Evolutionary conservation across 2,329 filamentous ascomycete species (phyloP), one percentile per base, ranked within the genome.

Genomic region (Hypoxylon sp.): DNA sequence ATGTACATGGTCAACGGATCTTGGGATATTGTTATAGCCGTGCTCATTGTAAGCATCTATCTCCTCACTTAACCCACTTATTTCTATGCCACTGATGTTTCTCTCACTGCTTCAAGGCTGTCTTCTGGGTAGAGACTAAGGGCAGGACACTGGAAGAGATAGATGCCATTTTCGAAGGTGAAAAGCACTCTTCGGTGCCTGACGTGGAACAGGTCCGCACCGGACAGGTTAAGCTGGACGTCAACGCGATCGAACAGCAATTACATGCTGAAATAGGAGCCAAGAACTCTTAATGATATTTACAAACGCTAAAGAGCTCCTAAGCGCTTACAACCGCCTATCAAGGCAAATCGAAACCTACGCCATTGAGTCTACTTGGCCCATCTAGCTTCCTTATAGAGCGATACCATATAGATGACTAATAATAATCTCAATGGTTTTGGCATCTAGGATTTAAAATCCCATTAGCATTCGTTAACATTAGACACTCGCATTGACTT

Each of bases 1-100:
- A 81, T 80, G 75, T 85, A 82, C 64, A 82, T 85, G 71, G 77
- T 85, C 57, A 85, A 85, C 61, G 82, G 75, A 3, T 77, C 76
- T 0, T 82, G 79, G 77, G 80, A 84, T 63, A 76, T 84, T 13
- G 56, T 83, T 1, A 76, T 82, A 25, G 64, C 77, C 23, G 65
- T 76, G 4, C 75, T 82, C 34, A 82, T 84, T 30, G 76, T 81
- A 36, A 75, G 77, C 72, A 51, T 53, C 10, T 17, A 9, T 17
- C 30, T 14, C 10, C 7, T 32, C 45, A 3, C 19, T 21, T 1
- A 46, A 11, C 11, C 17, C 21, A 11, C 23, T n/a, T 32, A 4
- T 19, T 51, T 36, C 49, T 2, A 21, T 23, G 46, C 11, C 21
- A 30, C 53, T 55, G 49, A 64, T 23, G 11, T 17, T 41, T 11